phyloP scores from a whole-genome alignment of 1,284 basidiomycete species.

The Golubevia pallescens region DNA sequence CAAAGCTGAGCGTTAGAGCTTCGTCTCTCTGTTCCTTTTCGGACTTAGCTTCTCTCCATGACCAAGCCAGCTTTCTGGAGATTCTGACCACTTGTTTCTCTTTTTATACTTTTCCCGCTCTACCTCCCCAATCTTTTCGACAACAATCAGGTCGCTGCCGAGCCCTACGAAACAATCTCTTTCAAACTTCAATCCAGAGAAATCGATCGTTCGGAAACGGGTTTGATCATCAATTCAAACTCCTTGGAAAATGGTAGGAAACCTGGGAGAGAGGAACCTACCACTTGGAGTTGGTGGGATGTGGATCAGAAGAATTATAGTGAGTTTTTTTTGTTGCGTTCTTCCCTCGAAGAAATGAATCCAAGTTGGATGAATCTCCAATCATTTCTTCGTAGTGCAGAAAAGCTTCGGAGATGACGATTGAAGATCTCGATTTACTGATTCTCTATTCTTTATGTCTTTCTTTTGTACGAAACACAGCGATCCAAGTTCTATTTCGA shows the following conservation, averaged over 20 bases:
- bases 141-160: slow-evolving; percentile 83
- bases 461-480: not conserved
- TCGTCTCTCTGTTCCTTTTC: not conserved
- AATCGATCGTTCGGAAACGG: slow-evolving; percentile 72
- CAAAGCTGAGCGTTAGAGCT: not conserved
- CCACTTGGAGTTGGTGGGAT: slow-evolving; percentile 55
- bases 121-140: not conserved
- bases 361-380: no score
- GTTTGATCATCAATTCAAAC: slow-evolving; percentile 15
- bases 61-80: no score
- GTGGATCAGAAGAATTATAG: slow-evolving; percentile 47
- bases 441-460: not conserved
- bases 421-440: no score
- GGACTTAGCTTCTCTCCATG: no score
- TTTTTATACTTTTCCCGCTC: slow-evolving; percentile 1
- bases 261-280: slow-evolving; percentile 34
- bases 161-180: slow-evolving; percentile 97
- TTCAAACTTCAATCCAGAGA: slow-evolving; percentile 97
- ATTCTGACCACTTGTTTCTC: no score
- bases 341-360: no score
- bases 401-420: no score
- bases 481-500: slow-evolving; percentile 48
- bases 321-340: no score
- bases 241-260: slow-evolving; percentile 21
- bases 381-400: no score